Evolutionary conservation across 2,329 filamentous ascomycete species (phyloP).

Genomic region (Acrocalymma vagum): DNA sequence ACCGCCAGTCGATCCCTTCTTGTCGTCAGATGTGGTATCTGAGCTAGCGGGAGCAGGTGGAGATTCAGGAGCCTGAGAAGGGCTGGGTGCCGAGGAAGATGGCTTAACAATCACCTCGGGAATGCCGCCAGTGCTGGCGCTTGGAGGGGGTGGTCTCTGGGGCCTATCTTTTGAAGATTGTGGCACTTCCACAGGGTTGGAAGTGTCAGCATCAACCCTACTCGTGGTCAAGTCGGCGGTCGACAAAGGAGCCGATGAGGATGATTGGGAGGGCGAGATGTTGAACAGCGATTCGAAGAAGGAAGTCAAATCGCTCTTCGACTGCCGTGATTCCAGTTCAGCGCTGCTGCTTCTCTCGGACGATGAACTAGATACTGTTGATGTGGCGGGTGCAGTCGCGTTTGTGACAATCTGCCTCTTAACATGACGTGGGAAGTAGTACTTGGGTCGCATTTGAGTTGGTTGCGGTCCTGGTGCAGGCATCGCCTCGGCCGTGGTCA

Average conservation of each 20-base stretch:
- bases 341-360: conserved; percentile 28
- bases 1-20: conserved; percentile 23
- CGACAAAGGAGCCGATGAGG: background rate
- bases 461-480: conserved; percentile 51
- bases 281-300: conserved; percentile 36
- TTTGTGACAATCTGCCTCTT: conserved; percentile 53
- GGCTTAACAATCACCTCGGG: conserved; percentile 7
- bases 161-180: too few species aligned
- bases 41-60: background rate
- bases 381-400: conserved; percentile 35
- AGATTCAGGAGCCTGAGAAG: too few species aligned
- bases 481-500: conserved; percentile 59
- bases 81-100: conserved; percentile 8
- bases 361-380: conserved; percentile 30
- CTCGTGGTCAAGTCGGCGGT: too few species aligned
- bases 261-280: conserved; percentile 15
- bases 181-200: too few species aligned
- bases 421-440: conserved; percentile 58
- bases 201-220: too few species aligned
- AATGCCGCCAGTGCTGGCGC: conserved; percentile 4
- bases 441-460: conserved; percentile 48
- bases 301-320: conserved; percentile 30
- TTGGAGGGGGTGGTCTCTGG: conserved; percentile 4
- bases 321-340: conserved; percentile 27
- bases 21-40: conserved; percentile 9